Base-by-base conservation (phyloP, 768 basidiomycete species). In the Suillus clintonianus region DNA sequence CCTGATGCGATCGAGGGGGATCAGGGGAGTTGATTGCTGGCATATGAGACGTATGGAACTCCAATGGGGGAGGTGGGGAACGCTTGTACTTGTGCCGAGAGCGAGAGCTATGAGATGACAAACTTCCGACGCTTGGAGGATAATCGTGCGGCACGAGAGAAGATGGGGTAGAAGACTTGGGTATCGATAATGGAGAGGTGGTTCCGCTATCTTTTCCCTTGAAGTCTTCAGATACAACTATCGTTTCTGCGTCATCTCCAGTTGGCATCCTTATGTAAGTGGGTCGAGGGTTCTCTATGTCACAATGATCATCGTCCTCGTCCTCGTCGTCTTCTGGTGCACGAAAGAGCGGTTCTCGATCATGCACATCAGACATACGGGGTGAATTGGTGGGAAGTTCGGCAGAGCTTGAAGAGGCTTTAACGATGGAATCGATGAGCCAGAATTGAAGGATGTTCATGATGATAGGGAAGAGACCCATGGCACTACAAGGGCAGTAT, bases 381-480 rank as follows among this genome's bases (percentile, higher is more conserved):
- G 81, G 73, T 0, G 77, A 70, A 62, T 81, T 77, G 0, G 81
- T 55, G 24, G 80, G 83, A 24, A 84, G 72, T 27, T 78, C 71
- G 4, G 82, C 70, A 10, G 77, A 67, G 34, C 71, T 67, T 41
- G 74, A 71, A 10, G 86, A 86, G 2, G 89, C 89, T 77, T 95
- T 95, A 72, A 95, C 92, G 59, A 95, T 95, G 0, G 92, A 91
- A 77, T 97, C 94, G 63, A 97, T 95, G 58, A 97, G 80, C 88
- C 95, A 95, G 83, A 98, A 98, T 73, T 99, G 97, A 13, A 94
- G 68, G 42, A 94, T 78, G 74, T 95, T 95, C 92, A 94, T 93
- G 48, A 88, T 78, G 67, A 92, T 90, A 0, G 95, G 95, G 78
- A 96, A 95, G 59, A 97, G 76, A 59, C 94, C 93, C 93, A 98